Conservation (phyloP, 2,329 filamentous ascomycete genomes). For the Monilinia fructigena region DNA sequence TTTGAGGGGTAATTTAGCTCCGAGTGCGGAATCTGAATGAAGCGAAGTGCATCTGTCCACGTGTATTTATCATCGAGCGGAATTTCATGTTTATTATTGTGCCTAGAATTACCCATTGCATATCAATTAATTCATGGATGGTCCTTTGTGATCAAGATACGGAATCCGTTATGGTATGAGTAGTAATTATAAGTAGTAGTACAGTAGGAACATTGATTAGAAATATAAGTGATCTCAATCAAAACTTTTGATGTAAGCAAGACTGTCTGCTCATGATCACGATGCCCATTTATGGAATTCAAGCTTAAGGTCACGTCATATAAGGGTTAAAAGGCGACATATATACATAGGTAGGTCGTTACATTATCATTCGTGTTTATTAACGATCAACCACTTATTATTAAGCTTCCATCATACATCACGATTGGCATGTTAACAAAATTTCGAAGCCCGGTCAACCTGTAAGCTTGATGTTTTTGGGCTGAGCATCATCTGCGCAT, state of each 20-base stretch:
- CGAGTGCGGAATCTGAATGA: background rate
- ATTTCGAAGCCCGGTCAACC: background rate
- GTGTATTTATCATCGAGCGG: no score
- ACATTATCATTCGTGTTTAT: no score
- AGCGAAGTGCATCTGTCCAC: background rate
- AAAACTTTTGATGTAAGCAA: no score
- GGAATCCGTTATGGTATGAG: no score
- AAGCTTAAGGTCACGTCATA: constrained; percentile 8
- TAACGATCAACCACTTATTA: no score
- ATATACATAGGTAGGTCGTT: background rate
- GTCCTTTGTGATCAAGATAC: no score
- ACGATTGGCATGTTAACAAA: background rate
- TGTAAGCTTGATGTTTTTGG: background rate
- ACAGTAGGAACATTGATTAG: no score
- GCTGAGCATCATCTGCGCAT: background rate
- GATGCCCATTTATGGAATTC: background rate
- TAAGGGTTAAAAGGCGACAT: background rate
- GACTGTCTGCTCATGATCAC: no score
- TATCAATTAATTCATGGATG: no score
- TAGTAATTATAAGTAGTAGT: no score
- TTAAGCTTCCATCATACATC: no score
- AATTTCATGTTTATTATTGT: background rate
- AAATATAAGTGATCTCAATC: no score
- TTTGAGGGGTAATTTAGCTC: background rate
- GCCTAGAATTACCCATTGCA: background rate